Conservation (phyloP, 257 asterid species). For the Ophiorrhiza pumila region DNA sequence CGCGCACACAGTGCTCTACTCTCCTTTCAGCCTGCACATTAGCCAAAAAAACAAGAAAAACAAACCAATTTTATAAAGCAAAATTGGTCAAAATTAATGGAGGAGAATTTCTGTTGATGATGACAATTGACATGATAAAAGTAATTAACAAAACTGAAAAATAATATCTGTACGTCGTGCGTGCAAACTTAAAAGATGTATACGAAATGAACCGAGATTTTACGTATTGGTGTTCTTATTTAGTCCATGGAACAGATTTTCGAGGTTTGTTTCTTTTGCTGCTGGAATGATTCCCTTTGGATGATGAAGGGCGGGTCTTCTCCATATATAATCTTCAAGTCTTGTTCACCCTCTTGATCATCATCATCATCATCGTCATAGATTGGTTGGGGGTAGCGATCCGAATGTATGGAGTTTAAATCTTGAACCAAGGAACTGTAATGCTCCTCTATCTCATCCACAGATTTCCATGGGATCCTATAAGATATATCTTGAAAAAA, state of each 20-base stretch:
- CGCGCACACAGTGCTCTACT: too few relatives aligned
- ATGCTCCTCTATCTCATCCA: background rate
- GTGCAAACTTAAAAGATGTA: background rate
- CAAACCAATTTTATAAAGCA: too few relatives aligned
- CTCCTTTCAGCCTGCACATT: too few relatives aligned
- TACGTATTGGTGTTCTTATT: conserved; percentile 40
- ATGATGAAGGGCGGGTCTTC: conserved; percentile 5
- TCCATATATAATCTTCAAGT: background rate
- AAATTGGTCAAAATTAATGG: too few relatives aligned
- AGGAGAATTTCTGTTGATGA: too few relatives aligned
- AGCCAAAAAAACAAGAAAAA: too few relatives aligned
- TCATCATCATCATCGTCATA: background rate
- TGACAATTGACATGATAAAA: too few relatives aligned
- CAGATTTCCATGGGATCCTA: too few relatives aligned
- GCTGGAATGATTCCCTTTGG: background rate
- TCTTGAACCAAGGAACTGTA: background rate
- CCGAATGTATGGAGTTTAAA: background rate
- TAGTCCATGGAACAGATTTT: conserved; percentile 39
- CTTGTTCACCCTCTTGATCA: background rate
- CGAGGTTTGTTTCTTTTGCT: conserved; percentile 7
- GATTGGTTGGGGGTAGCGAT: background rate
- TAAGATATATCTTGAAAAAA: too few relatives aligned
- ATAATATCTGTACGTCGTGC: background rate
- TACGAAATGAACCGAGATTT: background rate
- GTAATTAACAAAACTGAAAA: too few relatives aligned